A percentile compares a stretch with the other conserved stretches of the same genome.
Evolutionary conservation across 2,329 filamentous ascomycete species (phyloP).

Genomic region (Dothiorella sarmentorum): DNA sequence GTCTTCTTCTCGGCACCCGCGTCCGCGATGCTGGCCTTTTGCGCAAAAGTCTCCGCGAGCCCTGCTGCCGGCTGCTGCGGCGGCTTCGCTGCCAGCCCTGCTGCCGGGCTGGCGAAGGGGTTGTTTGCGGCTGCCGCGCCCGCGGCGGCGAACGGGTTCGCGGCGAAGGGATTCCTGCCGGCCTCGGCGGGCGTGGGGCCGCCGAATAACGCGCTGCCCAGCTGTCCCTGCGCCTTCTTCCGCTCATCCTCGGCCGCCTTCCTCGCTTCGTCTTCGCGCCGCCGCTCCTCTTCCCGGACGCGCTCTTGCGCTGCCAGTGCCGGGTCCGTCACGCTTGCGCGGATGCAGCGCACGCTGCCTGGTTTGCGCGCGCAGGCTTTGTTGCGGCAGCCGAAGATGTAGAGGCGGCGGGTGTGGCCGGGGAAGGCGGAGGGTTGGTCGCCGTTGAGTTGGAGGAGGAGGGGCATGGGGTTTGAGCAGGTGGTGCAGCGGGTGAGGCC

Average conservation of each 20-base stretch:
- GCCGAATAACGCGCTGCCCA: slow-evolving; percentile 71
- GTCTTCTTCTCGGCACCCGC: slow-evolving; percentile 30
- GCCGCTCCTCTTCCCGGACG: slow-evolving; percentile 25
- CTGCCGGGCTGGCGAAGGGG: slow-evolving; percentile 45
- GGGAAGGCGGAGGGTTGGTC: slow-evolving; percentile 85
- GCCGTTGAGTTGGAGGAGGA: slow-evolving; percentile 87
- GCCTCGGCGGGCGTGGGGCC: slow-evolving; percentile 44
- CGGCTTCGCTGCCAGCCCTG: slow-evolving; percentile 40
- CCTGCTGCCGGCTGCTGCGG: slow-evolving; percentile 35
- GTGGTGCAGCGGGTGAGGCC: slow-evolving; percentile 79
- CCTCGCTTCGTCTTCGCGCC: slow-evolving; percentile 19
- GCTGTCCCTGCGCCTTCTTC: slow-evolving; percentile 23
- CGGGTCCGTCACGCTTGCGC: slow-evolving; percentile 58
- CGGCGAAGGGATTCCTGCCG: slow-evolving; percentile 58
- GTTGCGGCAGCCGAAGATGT: slow-evolving; percentile 77
- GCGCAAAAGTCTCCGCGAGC: slow-evolving; percentile 72
- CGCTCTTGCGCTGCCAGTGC: slow-evolving; percentile 22
- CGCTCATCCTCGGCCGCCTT: slow-evolving; percentile 30
- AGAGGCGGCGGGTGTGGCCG: slow-evolving; percentile 80
- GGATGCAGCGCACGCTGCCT: slow-evolving; percentile 73
- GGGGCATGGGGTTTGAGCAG: slow-evolving; percentile 77
- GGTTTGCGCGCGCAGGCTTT: slow-evolving; percentile 77
- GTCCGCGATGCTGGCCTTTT: slow-evolving; percentile 57
- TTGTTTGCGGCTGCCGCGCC: slow-evolving; percentile 46
- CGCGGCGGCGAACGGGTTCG: slow-evolving; percentile 51